phyloP scores from a whole-genome alignment of 306 rosid species.

The Macrotyloma uniflorum region DNA sequence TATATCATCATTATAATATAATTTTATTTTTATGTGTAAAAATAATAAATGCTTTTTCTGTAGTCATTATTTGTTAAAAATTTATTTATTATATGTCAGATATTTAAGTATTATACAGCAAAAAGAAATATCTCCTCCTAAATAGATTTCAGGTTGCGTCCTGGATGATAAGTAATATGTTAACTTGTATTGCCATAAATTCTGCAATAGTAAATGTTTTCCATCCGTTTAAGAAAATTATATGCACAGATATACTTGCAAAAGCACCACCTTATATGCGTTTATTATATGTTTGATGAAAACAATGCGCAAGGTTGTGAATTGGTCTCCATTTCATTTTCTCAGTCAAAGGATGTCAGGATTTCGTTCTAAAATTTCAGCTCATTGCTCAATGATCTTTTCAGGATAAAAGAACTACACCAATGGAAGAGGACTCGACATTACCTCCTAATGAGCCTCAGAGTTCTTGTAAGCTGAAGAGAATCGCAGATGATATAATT shows the following conservation, averaged over 20 bases:
- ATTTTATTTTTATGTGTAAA: neutral
- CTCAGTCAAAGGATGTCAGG: constrained; percentile 45
- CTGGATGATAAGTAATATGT: neutral
- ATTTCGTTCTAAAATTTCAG: constrained; percentile 24
- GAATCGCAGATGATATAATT: constrained; percentile 45
- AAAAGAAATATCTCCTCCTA: neutral
- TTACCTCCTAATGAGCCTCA: constrained; percentile 43
- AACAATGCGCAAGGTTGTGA: constrained; percentile 8
- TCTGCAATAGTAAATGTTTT: constrained; percentile 12
- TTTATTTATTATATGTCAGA: neutral
- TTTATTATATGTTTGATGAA: constrained; percentile 24
- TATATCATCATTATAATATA: neutral
- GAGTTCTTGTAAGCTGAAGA: constrained; percentile 51
- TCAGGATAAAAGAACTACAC: constrained; percentile 24
- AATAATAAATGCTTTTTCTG: neutral
- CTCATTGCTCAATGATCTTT: constrained; percentile 26
- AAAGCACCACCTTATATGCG: constrained; percentile 2
- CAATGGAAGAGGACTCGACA: constrained; percentile 34
- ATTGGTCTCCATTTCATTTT: constrained; percentile 32
- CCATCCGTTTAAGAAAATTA: neutral
- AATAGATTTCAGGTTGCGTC: neutral
- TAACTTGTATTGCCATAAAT: neutral
- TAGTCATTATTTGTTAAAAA: neutral
- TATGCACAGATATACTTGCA: neutral
- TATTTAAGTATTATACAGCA: neutral